Evolutionary conservation across 2,329 filamentous ascomycete genomes (phyloP).

Genomic region (Claviceps pusilla): DNA sequence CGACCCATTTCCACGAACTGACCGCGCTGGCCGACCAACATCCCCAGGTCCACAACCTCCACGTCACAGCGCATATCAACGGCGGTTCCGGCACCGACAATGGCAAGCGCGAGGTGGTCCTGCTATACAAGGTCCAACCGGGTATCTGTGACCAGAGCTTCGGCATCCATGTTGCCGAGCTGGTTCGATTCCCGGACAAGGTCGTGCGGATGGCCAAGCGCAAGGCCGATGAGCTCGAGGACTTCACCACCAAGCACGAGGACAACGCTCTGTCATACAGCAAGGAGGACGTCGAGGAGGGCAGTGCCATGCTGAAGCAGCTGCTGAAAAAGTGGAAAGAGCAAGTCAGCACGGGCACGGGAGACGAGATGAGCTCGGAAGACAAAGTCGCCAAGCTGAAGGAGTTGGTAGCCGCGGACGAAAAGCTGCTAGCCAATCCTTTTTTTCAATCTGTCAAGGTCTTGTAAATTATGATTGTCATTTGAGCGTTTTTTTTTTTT

Average conservation of each 20-base stretch:
- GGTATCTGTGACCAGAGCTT: slow-evolving; percentile 96
- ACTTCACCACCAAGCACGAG: slow-evolving; percentile 73
- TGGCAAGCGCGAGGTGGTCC: slow-evolving; percentile 68
- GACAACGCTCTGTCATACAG: slow-evolving; percentile 46
- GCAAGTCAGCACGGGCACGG: slow-evolving; percentile 45
- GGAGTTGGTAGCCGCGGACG: slow-evolving; percentile 61
- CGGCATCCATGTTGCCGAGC: slow-evolving; percentile 93
- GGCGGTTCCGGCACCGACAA: slow-evolving; percentile 29
- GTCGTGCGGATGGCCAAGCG: slow-evolving; percentile 98
- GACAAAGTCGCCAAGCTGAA: slow-evolving; percentile 68
- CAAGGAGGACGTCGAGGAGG: slow-evolving; percentile 78
- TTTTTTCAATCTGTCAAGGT: slow-evolving; percentile 56
- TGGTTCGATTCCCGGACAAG: slow-evolving; percentile 91
- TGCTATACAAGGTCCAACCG: slow-evolving; percentile 91
- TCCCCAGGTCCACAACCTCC: slow-evolving; percentile 78
- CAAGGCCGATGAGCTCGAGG: slow-evolving; percentile 94
- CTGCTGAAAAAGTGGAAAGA: slow-evolving; percentile 76
- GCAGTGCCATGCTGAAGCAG: slow-evolving; percentile 70
- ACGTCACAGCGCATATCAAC: slow-evolving; percentile 87
- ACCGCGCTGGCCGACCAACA: slow-evolving; percentile 80
- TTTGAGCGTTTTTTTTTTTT: background rate
- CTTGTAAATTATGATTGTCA: slow-evolving; percentile 21
- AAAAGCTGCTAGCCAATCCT: slow-evolving; percentile 46
- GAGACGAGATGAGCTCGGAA: slow-evolving; percentile 46
- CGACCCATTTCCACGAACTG: slow-evolving; percentile 95